Percentiles rank a stretch among this genome's conserved stretches.
These are phyloP conservation scores for Lachancea sp. DNA, from an alignment of 805 yeast genomes.

Conservation along the genomic window DNA sequence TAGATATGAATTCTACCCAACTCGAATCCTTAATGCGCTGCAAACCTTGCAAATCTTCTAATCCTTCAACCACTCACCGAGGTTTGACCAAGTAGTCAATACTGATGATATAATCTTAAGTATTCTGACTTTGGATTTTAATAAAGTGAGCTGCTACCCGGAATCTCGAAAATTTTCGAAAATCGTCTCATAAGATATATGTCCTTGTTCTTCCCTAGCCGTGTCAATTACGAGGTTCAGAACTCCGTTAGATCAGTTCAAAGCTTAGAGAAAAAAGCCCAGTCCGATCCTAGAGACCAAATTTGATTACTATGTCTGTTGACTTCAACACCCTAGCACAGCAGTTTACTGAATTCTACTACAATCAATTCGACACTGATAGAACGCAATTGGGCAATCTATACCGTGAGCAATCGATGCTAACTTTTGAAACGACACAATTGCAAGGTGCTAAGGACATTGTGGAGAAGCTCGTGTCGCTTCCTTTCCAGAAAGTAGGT, in stretches of 20 bases:
- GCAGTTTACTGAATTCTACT: conserved; percentile 91
- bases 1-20: background rate
- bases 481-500: conserved; percentile 88
- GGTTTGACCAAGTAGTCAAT: too few species aligned
- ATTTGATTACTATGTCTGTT: conserved; percentile 26
- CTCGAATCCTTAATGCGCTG: background rate
- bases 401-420: conserved; percentile 95
- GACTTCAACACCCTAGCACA: conserved; percentile 47
- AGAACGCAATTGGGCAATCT: conserved; percentile 87
- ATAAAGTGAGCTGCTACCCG: conserved; percentile 8
- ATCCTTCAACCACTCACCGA: too few species aligned
- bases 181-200: background rate
- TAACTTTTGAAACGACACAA: conserved; percentile 92
- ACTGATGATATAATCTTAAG: too few species aligned
- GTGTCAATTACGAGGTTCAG: background rate
- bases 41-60: background rate
- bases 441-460: conserved; percentile 90
- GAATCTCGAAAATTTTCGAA: conserved; percentile 8
- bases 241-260: too few species aligned
- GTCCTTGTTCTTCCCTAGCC: background rate
- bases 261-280: too few species aligned
- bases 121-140: too few species aligned
- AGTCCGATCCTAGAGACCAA: background rate
- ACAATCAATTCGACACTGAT: conserved; percentile 89
- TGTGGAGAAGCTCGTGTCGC: conserved; percentile 81